phyloP scores from a whole-genome alignment of 2,329 filamentous ascomycete genomes.

The Lecanicillium sp. region DNA sequence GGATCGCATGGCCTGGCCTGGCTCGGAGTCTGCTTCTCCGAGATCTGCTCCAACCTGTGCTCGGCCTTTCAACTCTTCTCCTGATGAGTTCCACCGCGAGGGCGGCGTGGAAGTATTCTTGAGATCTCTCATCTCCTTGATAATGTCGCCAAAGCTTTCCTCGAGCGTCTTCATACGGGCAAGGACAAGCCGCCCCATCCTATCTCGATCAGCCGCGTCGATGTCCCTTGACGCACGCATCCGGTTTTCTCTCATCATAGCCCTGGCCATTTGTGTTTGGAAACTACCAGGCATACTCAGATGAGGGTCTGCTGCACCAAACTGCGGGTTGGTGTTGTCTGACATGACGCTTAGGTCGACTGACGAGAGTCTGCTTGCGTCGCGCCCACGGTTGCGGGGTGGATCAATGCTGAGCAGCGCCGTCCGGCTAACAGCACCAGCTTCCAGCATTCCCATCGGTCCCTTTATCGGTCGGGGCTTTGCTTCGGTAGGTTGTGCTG shows the following conservation, averaged over 20 bases:
- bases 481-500: conserved; percentile 33
- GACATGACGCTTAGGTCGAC: conserved; percentile 68
- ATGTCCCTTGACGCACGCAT: conserved; percentile 34
- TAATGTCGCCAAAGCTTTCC: conserved; percentile 82
- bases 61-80: conserved; percentile 25
- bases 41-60: conserved; percentile 11
- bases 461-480: conserved; percentile 50
- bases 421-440: conserved; percentile 28
- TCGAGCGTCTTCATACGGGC: conserved; percentile 90
- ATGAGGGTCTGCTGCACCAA: conserved; percentile 50
- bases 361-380: conserved; percentile 45
- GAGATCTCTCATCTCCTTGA: conserved; percentile 66
- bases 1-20: conserved; percentile 17
- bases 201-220: conserved; percentile 44
- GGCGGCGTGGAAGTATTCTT: conserved; percentile 36
- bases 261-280: conserved; percentile 71
- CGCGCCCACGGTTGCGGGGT: conserved; percentile 26
- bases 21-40: conserved; percentile 25
- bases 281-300: conserved; percentile 66
- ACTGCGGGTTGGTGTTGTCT: conserved; percentile 53
- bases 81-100: conserved; percentile 44
- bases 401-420: conserved; percentile 44
- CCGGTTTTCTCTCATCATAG: conserved; percentile 49
- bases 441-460: conserved; percentile 25
- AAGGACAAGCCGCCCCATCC: conserved; percentile 73